Base-by-base conservation (phyloP, 202 grass and related monocot genomes). In the Setaria viridis region DNA sequence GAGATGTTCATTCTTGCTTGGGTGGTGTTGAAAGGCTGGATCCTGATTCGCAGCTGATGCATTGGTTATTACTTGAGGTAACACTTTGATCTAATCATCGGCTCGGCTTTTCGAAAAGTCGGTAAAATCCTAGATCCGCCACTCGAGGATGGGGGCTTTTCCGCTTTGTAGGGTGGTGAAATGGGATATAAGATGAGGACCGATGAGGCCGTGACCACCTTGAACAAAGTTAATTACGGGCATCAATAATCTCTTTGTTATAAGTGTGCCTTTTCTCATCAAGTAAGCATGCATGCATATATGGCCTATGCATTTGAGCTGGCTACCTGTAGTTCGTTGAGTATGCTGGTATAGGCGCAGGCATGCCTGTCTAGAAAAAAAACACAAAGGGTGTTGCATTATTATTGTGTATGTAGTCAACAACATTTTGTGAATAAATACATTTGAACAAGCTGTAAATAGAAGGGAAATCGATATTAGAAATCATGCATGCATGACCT, bases 61-160 rank as follows among this genome's bases (percentile, higher is more conserved):
- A 41, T 58, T 16, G 11, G 10, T 20, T 65, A 4, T 63, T 88
- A 74, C 11, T 57, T 66, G 33, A 15, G 20, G 35, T 56, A 21
- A 20, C 39, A 39, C 19, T 50, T 80, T 70, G 29, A 13, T 42
- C 76, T 62, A 42, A 89, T 89, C 76, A 82, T 89, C 70, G 50
- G 72, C 72, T 19, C 74, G 12, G 17, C 59, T 84, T 81, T 89
- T 70, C 17, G 5, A 3, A 84, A 89, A 80, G 81, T 13, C 4
- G 46, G 6, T 20, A 49, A 76, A 68, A 84, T 80, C 81, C 32
- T 67, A 7, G 74, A 73, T 86, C 56, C 75, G 6, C n/a, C 54
- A 63, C 65, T 55, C 73, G 29, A 49, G 65, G 35, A 7, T 0
- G 34, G 51, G 6, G 30, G 39, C 50, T 67, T 72, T 72, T 78